Conservation (phyloP, 2,329 filamentous ascomycete species). For the Pestalotiopsis sp. region DNA sequence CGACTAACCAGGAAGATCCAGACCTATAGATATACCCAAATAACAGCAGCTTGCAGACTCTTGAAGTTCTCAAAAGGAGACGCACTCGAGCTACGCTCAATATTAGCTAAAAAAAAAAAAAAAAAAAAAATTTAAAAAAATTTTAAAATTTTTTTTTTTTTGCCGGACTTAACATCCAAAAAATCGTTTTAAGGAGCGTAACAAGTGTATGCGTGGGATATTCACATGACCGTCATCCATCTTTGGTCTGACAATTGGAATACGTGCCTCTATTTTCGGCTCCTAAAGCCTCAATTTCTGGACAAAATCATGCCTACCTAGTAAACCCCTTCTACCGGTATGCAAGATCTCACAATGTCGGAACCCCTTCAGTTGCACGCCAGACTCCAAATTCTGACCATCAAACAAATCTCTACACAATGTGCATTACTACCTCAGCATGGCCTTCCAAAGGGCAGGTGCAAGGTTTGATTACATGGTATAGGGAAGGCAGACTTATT, state of each 20-base stretch:
- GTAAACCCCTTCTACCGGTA: background rate
- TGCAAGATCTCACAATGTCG: background rate
- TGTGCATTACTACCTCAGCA: too few species aligned
- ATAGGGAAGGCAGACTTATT: too few species aligned
- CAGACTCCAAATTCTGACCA: too few species aligned
- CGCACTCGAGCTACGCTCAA: background rate
- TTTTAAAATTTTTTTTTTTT: too few species aligned
- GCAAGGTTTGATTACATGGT: too few species aligned
- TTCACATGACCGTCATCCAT: background rate
- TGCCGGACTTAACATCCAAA: background rate
- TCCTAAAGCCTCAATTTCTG: background rate
- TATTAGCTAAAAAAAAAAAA: background rate
- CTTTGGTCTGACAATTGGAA: background rate
- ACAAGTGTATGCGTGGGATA: background rate
- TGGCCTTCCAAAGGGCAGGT: too few species aligned
- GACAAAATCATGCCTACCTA: background rate
- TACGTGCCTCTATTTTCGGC: background rate
- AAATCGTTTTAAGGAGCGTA: background rate
- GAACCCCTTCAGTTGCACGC: too few species aligned
- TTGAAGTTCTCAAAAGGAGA: background rate
- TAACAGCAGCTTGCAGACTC: background rate
- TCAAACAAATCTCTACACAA: too few species aligned
- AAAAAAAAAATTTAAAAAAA: too few species aligned
- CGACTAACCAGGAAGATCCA: background rate
- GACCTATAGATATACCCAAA: background rate